Percentiles rank a stretch among this genome's conserved stretches.
Conservation (phyloP, 2,329 filamentous ascomycete genomes). For the Esteya vermicola region DNA sequence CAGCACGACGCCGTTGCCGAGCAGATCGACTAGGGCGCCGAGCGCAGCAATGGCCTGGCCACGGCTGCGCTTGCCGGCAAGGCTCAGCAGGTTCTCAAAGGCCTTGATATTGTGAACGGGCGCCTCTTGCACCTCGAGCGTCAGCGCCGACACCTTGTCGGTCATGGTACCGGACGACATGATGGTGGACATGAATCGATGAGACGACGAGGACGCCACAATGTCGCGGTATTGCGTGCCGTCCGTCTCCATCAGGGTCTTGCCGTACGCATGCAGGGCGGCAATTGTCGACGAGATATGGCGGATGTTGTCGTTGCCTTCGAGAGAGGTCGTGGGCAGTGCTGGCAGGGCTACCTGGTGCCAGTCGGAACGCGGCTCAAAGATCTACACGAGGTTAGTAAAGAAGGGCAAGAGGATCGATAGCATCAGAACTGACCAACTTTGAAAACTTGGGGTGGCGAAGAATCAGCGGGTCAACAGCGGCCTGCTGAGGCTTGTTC, state of each 20-base stretch:
- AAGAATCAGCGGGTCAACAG: constrained; percentile 6
- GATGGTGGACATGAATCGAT: constrained; percentile 93
- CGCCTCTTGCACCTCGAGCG: constrained; percentile 88
- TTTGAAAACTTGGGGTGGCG: constrained; percentile 14
- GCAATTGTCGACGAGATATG: constrained; percentile 29
- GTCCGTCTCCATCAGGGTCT: constrained; percentile 62
- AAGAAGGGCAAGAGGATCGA: neutral
- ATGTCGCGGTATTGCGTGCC: constrained; percentile 60
- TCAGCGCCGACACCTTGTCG: constrained; percentile 92
- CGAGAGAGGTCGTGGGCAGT: constrained; percentile 28
- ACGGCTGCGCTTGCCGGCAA: constrained; percentile 89
- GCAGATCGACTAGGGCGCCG: constrained; percentile 82
- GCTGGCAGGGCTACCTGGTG: constrained; percentile 28
- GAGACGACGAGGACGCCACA: constrained; percentile 67
- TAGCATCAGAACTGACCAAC: constrained; percentile 23
- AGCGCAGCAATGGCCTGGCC: constrained; percentile 88
- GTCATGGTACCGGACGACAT: constrained; percentile 93
- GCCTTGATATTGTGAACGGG: constrained; percentile 85
- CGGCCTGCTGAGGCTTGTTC: neutral
- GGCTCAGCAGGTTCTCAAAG: constrained; percentile 65
- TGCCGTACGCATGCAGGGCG: constrained; percentile 54
- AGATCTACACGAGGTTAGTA: constrained; percentile 24
- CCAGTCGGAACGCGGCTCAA: constrained; percentile 46
- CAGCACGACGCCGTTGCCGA: constrained; percentile 76
- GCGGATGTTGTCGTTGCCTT: constrained; percentile 30